Base-by-base conservation (phyloP, 2,329 filamentous ascomycete genomes). In the Colletotrichum karsti region DNA sequence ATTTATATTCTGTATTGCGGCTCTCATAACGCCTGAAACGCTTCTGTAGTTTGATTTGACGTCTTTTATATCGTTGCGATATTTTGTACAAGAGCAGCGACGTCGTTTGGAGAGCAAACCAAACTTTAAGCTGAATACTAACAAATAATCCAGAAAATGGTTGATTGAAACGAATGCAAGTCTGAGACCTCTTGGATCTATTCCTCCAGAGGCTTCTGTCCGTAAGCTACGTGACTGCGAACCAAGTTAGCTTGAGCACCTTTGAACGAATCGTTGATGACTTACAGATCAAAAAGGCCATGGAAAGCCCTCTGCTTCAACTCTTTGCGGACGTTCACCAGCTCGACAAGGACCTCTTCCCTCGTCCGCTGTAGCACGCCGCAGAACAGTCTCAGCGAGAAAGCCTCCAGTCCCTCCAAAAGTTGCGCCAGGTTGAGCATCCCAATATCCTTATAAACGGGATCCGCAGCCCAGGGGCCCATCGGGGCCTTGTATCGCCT, bases 401-500 rank as follows among this genome's bases (percentile, higher is more conserved):
- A 42, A 3, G 6, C 54, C 2, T 57, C 35, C n/a, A 57, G 18
- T 0, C 54, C 54, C 6, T 57, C 54, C 12, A 53, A 8, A 1
- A 22, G n/a, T 1, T 44, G 54, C 5, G 39, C 39, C 13, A 30
- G 24, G 10, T 30, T 44, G 4, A 42, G 24, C 39, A 30, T 20
- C 2, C 54, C 54, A 3, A 57, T 57, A 1, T 80, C 77, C 68
- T 83, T 83, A 20, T 83, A 75, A 8, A 76, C 76, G 1, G 75
- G 72, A 24, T 84, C 77, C 46, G 76, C 80, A 1, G 82, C 77
- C 83, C 83, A 82, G 18, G 72, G 69, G 1, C 76, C 76, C 22
- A 75, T 70, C 1, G 77, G 77, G 63, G 73, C 68, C 62, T 74
- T 76, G 55, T 73, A 76, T 13, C 71, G 48, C 20, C 67, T 71